Conservation (phyloP, 345 rosid species). For the Brassica rapa region DNA sequence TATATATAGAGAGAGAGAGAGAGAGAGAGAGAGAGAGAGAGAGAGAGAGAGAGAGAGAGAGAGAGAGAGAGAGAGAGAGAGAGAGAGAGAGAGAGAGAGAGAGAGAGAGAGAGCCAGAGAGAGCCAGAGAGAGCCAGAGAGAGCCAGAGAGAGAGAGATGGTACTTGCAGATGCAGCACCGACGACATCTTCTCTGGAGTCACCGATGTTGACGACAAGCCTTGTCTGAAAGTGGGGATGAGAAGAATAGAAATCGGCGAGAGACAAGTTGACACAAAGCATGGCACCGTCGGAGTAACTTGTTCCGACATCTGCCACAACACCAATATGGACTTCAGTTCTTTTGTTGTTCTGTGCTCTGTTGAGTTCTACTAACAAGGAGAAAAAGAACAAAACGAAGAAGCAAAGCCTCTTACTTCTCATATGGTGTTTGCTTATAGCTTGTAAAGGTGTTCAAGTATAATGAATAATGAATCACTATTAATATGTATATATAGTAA, state of each 20-base stretch:
- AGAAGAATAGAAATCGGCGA: neutral
- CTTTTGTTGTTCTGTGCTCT: conserved; percentile 28
- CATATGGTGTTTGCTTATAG: neutral
- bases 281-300: neutral
- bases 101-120: neutral
- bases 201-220: conserved; percentile 42
- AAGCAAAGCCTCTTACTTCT: neutral
- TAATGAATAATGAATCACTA: neutral
- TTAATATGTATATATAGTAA: neutral
- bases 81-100: neutral
- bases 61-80: too few species aligned
- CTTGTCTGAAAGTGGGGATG: conserved; percentile 48
- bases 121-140: neutral
- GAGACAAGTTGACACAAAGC: neutral
- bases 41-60: too few species aligned
- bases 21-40: neutral
- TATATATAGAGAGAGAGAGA: too few species aligned
- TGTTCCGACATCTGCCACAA: neutral
- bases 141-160: neutral
- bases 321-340: neutral
- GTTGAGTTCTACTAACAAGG: neutral
- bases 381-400: neutral
- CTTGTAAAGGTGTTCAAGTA: conserved; percentile 4
- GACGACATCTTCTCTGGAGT: conserved; percentile 49
- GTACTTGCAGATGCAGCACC: conserved; percentile 63